Percentiles rank a stretch among this genome's conserved stretches.
phyloP scores from a whole-genome alignment of 1,284 basidiomycete species.

The Hemileia vastatrix region DNA sequence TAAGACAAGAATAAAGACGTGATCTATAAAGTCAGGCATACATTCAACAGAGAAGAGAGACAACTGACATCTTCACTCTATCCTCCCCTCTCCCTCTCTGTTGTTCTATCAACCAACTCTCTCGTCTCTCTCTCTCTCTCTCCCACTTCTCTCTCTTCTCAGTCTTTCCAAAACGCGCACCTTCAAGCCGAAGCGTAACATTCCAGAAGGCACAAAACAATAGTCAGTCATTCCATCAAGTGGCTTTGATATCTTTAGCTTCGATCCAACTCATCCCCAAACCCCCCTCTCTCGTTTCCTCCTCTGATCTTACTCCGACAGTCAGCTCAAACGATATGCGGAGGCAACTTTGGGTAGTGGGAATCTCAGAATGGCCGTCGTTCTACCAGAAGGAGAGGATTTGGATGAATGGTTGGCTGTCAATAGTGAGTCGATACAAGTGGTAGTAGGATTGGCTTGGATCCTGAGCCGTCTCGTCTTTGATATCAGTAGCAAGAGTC shows the following conservation, averaged over 20 bases:
- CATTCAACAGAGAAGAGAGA: too few species aligned
- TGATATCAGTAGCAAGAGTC: background rate
- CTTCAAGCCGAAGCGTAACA: constrained; percentile 93
- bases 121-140: too few species aligned
- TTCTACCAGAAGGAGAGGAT: constrained; percentile 87
- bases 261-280: constrained; percentile 3
- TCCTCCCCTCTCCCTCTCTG: too few species aligned
- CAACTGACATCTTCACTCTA: too few species aligned
- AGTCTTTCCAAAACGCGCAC: constrained; percentile 88
- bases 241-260: background rate
- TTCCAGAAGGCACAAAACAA: constrained; percentile 90
- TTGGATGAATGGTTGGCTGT: constrained; percentile 92
- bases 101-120: too few species aligned
- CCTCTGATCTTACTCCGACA: too few species aligned
- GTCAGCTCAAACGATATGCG: constrained; percentile 86
- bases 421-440: constrained; percentile 59
- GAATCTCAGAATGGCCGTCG: constrained; percentile 76
- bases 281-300: constrained; percentile 18
- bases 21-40: too few species aligned
- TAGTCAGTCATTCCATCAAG: constrained; percentile 48
- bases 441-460: too few species aligned
- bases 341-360: constrained; percentile 96
- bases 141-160: too few species aligned
- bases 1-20: too few species aligned
- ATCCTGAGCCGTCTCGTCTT: constrained; percentile 41